Base-by-base conservation (phyloP, 345 rosid species). In the Hibiscus syriacus region DNA sequence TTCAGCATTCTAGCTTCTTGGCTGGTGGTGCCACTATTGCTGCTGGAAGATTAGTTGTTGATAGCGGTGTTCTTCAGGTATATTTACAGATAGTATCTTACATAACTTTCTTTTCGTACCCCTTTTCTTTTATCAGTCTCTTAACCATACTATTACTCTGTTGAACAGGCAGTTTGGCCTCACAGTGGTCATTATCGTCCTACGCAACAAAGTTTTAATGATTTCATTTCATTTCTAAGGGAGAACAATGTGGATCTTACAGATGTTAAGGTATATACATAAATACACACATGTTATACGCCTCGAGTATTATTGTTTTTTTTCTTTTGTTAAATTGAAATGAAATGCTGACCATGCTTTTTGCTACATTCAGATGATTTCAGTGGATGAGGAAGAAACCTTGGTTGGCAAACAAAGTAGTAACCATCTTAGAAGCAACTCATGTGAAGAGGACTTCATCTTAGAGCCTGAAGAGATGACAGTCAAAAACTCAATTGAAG, bases 141-240 rank as follows among this genome's bases (percentile, higher is more conserved):
- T 68, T 67, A 74, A 71, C 55, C 10, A 45, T 76, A 49, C 9
- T 55, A 72, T 48, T 6, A 45, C 55, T 30, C 23, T 45, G 9
- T 55, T 65, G 9, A 49, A 67, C 84, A 88, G 89, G 97, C 96
- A 53, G 97, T 94, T 73, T 94, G 99, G 99, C 93, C 89, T 69
- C 98, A 94, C 72, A 94, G 99, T 63, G 99, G 99, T 41, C 99
- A 94, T 74, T 94, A 94, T 86, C 84, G 80, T 65, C 99, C 99
- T 13, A 89, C 98, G 0, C 80, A 87, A 74, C 89, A 89, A 68
- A 93, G 89, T 67, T 89, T 93, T 73, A 63, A 78, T 77, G 95
- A 94, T 48, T 86, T 94, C 53, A 58, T 86, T 53, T 80, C 83
- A 20, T 94, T 85, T 75, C 86, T 94, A 10, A 29, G 70, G 69